A percentile compares a stretch with the other conserved stretches of the same genome.
These are phyloP conservation scores for Rhodotorula kratochvilovae DNA, from an alignment of 768 basidiomycete genomes.

Conservation along the genomic window DNA sequence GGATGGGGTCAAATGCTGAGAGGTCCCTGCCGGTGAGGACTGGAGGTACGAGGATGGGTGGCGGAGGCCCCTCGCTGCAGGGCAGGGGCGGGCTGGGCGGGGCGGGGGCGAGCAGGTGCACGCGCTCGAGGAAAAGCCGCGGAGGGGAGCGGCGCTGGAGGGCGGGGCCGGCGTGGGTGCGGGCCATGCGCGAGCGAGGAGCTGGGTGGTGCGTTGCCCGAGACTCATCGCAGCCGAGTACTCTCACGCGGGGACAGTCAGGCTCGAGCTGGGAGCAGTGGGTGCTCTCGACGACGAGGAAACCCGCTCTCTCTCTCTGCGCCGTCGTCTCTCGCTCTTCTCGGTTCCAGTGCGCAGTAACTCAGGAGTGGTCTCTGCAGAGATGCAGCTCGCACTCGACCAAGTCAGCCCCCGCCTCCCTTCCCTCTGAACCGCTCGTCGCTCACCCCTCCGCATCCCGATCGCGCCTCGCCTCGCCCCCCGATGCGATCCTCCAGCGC, in stretches of 20 bases:
- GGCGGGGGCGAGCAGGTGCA: neutral
- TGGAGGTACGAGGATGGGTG: conserved; percentile 21
- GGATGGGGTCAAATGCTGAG: conserved; percentile 28
- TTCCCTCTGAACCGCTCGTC: neutral
- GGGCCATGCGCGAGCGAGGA: neutral
- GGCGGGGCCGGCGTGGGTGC: neutral
- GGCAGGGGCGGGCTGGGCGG: no score
- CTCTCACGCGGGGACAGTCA: no score
- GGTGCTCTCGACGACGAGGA: no score
- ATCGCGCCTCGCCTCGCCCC: neutral
- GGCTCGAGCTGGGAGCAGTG: no score
- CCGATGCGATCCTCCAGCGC: no score
- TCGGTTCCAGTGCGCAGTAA: no score
- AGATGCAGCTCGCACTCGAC: neutral
- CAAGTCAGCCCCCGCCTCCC: neutral
- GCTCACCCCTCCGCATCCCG: neutral
- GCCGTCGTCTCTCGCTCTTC: no score
- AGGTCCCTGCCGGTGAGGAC: conserved; percentile 18
- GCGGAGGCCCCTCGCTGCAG: conserved; percentile 14
- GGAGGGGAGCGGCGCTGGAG: neutral
- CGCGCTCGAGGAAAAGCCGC: neutral
- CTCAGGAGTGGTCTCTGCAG: no score
- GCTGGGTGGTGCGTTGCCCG: neutral
- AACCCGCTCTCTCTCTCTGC: no score
- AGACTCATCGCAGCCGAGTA: neutral